phyloP scores from a whole-genome alignment of 2,329 filamentous ascomycete species.

The Passalora sequoiae region DNA sequence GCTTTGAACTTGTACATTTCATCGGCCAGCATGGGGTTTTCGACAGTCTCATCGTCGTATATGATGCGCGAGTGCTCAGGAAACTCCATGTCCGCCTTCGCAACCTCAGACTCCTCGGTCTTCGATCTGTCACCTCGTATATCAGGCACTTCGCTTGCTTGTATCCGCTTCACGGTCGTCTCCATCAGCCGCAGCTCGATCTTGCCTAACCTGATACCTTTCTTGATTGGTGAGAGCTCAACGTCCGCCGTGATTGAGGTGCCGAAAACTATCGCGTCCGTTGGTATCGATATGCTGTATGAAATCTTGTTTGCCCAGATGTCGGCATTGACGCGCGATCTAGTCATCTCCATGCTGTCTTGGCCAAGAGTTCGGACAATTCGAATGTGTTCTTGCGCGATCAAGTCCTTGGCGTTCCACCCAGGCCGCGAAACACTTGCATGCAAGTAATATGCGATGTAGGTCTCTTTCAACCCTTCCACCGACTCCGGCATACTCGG shows the following conservation, averaged over 20 bases:
- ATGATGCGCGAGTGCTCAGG: slow-evolving; percentile 33
- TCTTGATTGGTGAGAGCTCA: slow-evolving; percentile 79
- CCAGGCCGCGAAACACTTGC: slow-evolving; percentile 74
- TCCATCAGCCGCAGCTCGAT: slow-evolving; percentile 78
- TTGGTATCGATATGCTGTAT: slow-evolving; percentile 88
- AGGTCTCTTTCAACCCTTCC: slow-evolving; percentile 80
- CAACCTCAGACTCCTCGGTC: slow-evolving; percentile 35
- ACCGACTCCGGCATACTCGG: slow-evolving; percentile 69
- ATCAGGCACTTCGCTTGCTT: slow-evolving; percentile 31
- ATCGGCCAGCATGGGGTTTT: slow-evolving; percentile 41
- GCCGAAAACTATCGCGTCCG: slow-evolving; percentile 90
- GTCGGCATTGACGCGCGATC: slow-evolving; percentile 65
- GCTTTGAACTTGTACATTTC: slow-evolving; percentile 58
- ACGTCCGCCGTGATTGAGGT: slow-evolving; percentile 81
- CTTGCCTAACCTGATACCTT: slow-evolving; percentile 79
- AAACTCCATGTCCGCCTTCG: slow-evolving; percentile 37
- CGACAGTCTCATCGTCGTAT: slow-evolving; percentile 37
- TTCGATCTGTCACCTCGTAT: slow-evolving; percentile 31
- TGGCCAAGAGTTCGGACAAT: slow-evolving; percentile 46
- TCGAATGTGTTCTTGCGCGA: slow-evolving; percentile 62
- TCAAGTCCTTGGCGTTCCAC: slow-evolving; percentile 82
- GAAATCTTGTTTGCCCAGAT: slow-evolving; percentile 97
- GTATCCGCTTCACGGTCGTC: slow-evolving; percentile 51
- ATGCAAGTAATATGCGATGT: slow-evolving; percentile 85
- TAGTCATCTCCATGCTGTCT: slow-evolving; percentile 65